Evolutionary conservation across 805 yeast species (phyloP).

Genomic region (Suhomyces sp.): DNA sequence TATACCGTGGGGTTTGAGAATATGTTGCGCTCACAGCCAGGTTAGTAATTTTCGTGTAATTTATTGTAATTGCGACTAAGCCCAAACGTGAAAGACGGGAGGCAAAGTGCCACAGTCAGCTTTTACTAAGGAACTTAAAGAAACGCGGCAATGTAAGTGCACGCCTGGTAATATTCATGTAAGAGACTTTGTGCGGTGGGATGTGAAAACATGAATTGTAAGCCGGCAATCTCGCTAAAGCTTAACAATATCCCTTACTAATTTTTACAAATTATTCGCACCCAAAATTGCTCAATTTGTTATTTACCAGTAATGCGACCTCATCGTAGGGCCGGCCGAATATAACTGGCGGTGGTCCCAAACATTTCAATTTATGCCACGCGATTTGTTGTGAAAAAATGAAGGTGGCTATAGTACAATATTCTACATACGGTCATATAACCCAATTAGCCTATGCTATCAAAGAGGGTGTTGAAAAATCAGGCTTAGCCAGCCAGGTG

Average conservation of each 20-base stretch:
- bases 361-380: neutral
- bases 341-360: neutral
- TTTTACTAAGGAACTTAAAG: neutral
- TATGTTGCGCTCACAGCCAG: neutral
- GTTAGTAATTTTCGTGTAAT: neutral
- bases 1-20: neutral
- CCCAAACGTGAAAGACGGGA: neutral
- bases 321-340: neutral
- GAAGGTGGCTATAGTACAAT: conserved; percentile 72
- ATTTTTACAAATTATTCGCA: neutral
- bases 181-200: no score
- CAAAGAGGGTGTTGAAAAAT: conserved; percentile 64
- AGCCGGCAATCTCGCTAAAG: neutral
- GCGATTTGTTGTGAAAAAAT: conserved; percentile 11
- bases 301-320: neutral
- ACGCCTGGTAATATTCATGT: neutral
- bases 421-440: conserved; percentile 80
- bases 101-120: neutral
- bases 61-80: neutral
- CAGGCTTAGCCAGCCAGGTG: conserved; percentile 58
- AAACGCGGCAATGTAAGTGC: neutral
- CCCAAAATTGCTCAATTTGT: neutral
- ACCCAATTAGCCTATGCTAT: conserved; percentile 66
- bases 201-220: neutral
- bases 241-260: neutral